Evolutionary conservation across 805 yeast genomes (phyloP).

Genomic region (Ogataea henricii): DNA sequence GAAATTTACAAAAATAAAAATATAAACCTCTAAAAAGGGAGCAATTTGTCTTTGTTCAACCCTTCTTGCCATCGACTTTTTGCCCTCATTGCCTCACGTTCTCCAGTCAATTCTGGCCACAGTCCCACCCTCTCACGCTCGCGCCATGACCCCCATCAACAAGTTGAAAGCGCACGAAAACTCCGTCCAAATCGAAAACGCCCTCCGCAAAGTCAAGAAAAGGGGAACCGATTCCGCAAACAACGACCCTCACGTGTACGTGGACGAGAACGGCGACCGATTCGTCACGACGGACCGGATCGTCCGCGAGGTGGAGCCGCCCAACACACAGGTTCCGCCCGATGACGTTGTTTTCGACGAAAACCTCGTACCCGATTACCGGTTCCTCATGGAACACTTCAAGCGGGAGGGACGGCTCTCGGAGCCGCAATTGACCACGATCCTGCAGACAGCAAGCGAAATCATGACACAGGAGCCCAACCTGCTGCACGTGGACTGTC

Average conservation of each 20-base stretch:
- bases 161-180: conserved; percentile 39
- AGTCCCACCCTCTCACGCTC: not conserved
- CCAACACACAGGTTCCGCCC: conserved; percentile 62
- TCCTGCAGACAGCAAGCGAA: conserved; percentile 63
- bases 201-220: conserved; percentile 59
- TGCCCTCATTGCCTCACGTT: no score
- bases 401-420: conserved; percentile 76
- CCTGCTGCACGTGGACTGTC: conserved; percentile 79
- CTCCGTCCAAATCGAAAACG: conserved; percentile 63
- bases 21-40: not conserved
- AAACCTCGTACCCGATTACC: conserved; percentile 69
- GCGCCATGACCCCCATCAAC: not conserved
- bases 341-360: conserved; percentile 67
- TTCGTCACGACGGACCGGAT: conserved; percentile 58
- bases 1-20: not conserved
- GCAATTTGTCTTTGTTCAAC: not conserved
- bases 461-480: conserved; percentile 74
- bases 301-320: conserved; percentile 59
- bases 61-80: not conserved
- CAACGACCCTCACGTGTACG: conserved; percentile 44
- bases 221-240: conserved; percentile 31
- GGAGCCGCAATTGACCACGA: conserved; percentile 67
- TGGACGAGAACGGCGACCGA: conserved; percentile 57
- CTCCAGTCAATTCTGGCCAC: not conserved
- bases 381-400: conserved; percentile 73